Conservation (phyloP, 1,284 basidiomycete genomes). For the Cutaneotrichosporon cyanovorans region DNA sequence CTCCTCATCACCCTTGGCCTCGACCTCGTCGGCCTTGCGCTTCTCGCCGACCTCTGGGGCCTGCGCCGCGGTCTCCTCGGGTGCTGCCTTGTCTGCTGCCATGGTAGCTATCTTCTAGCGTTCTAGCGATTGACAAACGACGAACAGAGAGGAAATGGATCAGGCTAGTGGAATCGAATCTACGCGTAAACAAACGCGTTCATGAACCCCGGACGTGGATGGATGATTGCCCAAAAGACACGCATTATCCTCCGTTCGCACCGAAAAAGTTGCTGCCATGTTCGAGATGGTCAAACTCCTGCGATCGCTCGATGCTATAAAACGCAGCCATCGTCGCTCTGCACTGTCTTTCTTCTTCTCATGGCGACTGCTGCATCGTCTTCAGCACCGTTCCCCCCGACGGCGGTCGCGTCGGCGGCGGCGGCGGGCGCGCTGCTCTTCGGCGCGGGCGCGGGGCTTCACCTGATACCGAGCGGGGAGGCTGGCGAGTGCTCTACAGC, state of each 20-base stretch:
- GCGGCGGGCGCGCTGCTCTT: conserved; percentile 3
- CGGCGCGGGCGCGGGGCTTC: conserved; percentile 10
- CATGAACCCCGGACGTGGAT: too few species aligned
- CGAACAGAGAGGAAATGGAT: too few species aligned
- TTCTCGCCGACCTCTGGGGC: conserved; percentile 21
- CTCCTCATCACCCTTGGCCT: conserved; percentile 13
- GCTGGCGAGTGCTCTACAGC: too few species aligned
- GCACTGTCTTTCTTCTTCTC: not conserved
- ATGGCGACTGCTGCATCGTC: not conserved
- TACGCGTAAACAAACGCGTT: too few species aligned
- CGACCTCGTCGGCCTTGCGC: conserved; percentile 27
- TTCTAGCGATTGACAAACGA: too few species aligned
- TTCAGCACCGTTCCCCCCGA: conserved; percentile 10
- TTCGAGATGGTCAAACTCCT: too few species aligned
- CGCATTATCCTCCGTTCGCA: not conserved
- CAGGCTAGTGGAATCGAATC: too few species aligned
- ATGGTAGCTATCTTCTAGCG: too few species aligned
- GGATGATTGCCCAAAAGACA: not conserved
- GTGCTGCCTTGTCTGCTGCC: not conserved
- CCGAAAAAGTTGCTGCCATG: too few species aligned
- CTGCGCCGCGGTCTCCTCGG: conserved; percentile 1
- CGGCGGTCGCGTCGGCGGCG: conserved; percentile 12
- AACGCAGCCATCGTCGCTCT: too few species aligned
- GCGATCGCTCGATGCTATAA: too few species aligned
- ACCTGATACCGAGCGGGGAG: conserved; percentile 1